Percentiles rank a stretch among this genome's conserved stretches.
Evolutionary conservation across 805 yeast species (phyloP).

Genomic region (Ogataea angusta): DNA sequence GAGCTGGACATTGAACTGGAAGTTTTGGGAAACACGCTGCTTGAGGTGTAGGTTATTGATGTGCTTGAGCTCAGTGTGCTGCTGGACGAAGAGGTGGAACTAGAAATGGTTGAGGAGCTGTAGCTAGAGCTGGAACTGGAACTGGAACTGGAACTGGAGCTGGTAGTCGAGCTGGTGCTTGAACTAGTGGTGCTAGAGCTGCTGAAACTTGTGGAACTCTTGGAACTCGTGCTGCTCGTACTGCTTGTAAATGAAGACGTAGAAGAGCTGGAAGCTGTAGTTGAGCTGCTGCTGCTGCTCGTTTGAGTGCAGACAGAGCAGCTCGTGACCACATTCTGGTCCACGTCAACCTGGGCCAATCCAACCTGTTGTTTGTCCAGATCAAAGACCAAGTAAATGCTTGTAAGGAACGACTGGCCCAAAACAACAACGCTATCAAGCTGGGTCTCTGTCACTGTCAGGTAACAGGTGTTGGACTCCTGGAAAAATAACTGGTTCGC

Average conservation of each 20-base stretch:
- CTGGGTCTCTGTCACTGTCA: conserved; percentile 17
- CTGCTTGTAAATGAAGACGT: background rate
- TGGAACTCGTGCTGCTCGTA: background rate
- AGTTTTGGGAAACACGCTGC: too few relatives aligned
- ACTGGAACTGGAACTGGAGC: background rate
- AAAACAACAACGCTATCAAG: conserved; percentile 36
- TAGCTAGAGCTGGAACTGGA: background rate
- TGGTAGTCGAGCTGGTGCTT: background rate
- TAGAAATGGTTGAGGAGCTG: background rate
- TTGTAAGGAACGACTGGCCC: conserved; percentile 65
- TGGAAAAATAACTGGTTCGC: conserved; percentile 21
- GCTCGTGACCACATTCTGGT: conserved; percentile 14
- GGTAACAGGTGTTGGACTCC: conserved; percentile 20
- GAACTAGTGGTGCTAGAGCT: background rate
- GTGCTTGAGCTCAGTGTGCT: background rate
- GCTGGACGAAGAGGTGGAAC: background rate
- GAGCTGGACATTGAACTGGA: background rate
- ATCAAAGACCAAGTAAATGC: conserved; percentile 64
- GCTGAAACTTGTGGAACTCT: background rate
- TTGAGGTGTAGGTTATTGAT: background rate
- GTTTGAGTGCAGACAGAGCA: conserved; percentile 9
- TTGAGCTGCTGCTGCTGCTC: conserved; percentile 2
- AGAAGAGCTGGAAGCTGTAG: conserved; percentile 1
- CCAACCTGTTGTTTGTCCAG: conserved; percentile 55
- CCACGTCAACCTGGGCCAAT: conserved; percentile 45